These are phyloP conservation scores for Trichophyton mentagrophytes DNA, from an alignment of 2,329 filamentous ascomycete species.

Conservation along the genomic window DNA sequence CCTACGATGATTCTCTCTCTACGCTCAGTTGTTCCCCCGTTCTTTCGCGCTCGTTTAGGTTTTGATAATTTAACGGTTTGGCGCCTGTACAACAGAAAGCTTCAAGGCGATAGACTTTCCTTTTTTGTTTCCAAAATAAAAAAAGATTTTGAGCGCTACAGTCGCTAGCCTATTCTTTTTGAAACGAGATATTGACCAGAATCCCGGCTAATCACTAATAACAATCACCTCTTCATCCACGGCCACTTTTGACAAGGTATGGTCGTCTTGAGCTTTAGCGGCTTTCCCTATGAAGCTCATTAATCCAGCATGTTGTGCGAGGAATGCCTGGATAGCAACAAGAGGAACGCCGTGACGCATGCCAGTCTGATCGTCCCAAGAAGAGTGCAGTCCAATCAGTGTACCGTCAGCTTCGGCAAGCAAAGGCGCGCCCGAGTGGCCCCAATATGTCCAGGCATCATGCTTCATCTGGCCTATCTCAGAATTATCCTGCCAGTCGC, in stretches of 20 bases:
- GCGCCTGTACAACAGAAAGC: slow-evolving; percentile 3
- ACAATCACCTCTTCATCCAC: background rate
- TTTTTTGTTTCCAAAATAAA: slow-evolving; percentile 4
- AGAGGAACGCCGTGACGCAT: slow-evolving; percentile 40
- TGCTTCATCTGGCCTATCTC: slow-evolving; percentile 43
- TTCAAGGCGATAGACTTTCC: slow-evolving; percentile 3
- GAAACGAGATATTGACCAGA: background rate
- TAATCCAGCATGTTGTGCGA: slow-evolving; percentile 11
- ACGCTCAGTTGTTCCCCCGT: background rate
- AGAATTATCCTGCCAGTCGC: slow-evolving; percentile 39
- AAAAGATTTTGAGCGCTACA: background rate
- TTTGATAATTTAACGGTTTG: background rate
- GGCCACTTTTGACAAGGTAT: background rate
- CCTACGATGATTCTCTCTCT: background rate
- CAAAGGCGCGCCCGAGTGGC: slow-evolving; percentile 41
- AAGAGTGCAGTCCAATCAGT: slow-evolving; percentile 42
- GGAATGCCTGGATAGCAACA: slow-evolving; percentile 35
- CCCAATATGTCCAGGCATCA: slow-evolving; percentile 47
- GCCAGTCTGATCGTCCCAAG: slow-evolving; percentile 41
- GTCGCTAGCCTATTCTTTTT: background rate
- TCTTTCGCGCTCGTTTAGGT: background rate
- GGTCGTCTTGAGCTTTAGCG: background rate
- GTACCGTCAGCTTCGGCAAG: slow-evolving; percentile 27
- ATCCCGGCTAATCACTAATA: background rate
- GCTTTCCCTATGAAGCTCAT: background rate